Evolutionary conservation across 1,139 yeast species (phyloP), one percentile per base, ranked within the genome.

Genomic region (Geotrichum bryndzae): DNA sequence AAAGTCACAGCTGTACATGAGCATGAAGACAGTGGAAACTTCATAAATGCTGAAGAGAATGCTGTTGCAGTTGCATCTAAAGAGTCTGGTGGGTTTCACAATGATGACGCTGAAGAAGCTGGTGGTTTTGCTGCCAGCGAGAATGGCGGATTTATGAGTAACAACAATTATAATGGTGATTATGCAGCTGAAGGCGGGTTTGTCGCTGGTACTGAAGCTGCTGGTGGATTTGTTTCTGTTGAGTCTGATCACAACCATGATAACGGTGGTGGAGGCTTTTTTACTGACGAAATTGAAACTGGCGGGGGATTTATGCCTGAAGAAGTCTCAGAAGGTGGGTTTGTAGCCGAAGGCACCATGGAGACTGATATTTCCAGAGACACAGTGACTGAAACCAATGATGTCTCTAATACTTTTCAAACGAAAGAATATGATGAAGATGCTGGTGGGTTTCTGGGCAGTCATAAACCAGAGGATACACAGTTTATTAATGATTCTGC

Each of bases 141-240:
- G 10, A 31, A 66, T 62, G 29, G 66, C 60, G 59, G 56, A 51
- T 56, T 58, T 46, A 48, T 60, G 51, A 48, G 58, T 51, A 55
- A 60, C 31, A 62, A 60, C 33, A 66, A 63, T 18, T 54, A 53
- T 35, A 61, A 50, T 11, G 67, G 58, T 38, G 60, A 51, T 23
- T 29, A 18, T 29, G 22, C 31, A 2, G 1, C 8, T 10, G 25
- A 33, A 13, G 56, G n/a, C 8, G 67, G 41, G 18, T 11, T 38
- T 15, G 62, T 58, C 35, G 57, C 50, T 29, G 58, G 48, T 11
- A 23, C 41, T 27, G 62, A 53, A 27, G 61, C 50, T 1, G 62
- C 53, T 2, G 63, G 54, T 1, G 60, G 50, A 1, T 53, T 58
- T 31, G 23, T 46, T 46, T 18, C 50, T 3, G 54, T 50, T 31